Conservation (phyloP, 2,329 filamentous ascomycete genomes). For the Alternaria longipes region DNA sequence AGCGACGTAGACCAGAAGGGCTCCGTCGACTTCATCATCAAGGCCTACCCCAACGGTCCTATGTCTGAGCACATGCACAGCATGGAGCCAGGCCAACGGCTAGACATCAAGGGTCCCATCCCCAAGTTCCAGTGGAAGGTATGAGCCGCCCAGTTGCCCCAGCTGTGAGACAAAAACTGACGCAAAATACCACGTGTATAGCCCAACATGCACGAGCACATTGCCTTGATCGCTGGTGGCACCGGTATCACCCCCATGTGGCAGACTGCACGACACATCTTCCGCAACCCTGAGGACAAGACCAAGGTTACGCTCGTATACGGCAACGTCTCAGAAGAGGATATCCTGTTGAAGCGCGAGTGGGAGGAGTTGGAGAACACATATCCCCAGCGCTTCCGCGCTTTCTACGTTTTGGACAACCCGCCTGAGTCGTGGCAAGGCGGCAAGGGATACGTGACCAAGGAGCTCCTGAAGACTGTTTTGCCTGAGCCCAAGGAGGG, state of each 20-base stretch:
- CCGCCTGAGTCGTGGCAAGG: conserved; percentile 80
- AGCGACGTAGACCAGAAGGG: conserved; percentile 85
- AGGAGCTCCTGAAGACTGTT: conserved; percentile 94
- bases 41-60: conserved; percentile 87
- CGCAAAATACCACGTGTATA: neutral
- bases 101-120: conserved; percentile 94
- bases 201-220: conserved; percentile 90
- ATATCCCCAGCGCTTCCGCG: conserved; percentile 92
- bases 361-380: conserved; percentile 89
- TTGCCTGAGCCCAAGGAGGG: conserved; percentile 86
- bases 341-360: conserved; percentile 90
- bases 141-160: neutral
- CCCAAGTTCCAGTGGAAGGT: conserved; percentile 87
- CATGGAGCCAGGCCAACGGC: conserved; percentile 80
- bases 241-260: conserved; percentile 99
- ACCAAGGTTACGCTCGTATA: conserved; percentile 97
- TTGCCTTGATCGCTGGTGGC: conserved; percentile 88
- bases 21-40: conserved; percentile 87
- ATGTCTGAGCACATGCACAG: conserved; percentile 92
- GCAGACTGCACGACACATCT: conserved; percentile 89
- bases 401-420: conserved; percentile 92
- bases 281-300: conserved; percentile 95
- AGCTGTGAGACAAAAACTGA: neutral
- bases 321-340: conserved; percentile 87
- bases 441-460: conserved; percentile 81